Base-by-base conservation (phyloP, 78 protist genomes). In the Dictyostelium firmibasis region DNA sequence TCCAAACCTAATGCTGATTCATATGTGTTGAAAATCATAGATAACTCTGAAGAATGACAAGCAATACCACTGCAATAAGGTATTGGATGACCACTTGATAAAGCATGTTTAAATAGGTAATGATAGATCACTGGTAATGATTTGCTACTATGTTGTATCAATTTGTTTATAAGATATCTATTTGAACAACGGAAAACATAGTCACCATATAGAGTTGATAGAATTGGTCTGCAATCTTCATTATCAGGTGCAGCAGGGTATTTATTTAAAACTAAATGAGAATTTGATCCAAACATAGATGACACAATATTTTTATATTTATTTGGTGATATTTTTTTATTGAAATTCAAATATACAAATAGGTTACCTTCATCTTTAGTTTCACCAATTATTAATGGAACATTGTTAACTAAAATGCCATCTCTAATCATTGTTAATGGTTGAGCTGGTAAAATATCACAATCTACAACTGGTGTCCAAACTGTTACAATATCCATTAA, bases 41-140 rank as follows among this genome's bases (percentile, higher is more conserved):
- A 57, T 29, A 93, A 29, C 23, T 93, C 96, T 13, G 43, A n/a
- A 18, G 91, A 92, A 44, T 85, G 96, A 72, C 96, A 93, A 8
- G 29, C 86, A 6, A 23, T 4, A 70, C 41, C 67, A 13, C 14
- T 70, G 43, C 96, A 93, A 27, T 18, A 41, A 18, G 18, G 2
- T 4, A 14, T 70, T 7, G 50, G 70, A n/a, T 82, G 33, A 36
- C 76, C 84, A 13, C 74, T 70, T 47, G 91, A 29, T 33, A 20
- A 2, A 5, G 78, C 23, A 43, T 92, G 91, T 44, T 60, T 29
- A 72, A 41, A 92, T n/a, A 29, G 70, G 27, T 92, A 92, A 27
- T 78, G 91, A 25, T 57, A 92, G 3, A 72, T 29, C 2, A 78
- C 36, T 53, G 77, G 79, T 7, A 31, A 69, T 38, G n/a, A 23